These are phyloP conservation scores for Fusarium newnesense DNA, from an alignment of 2,329 filamentous ascomycete species.

Conservation along the genomic window DNA sequence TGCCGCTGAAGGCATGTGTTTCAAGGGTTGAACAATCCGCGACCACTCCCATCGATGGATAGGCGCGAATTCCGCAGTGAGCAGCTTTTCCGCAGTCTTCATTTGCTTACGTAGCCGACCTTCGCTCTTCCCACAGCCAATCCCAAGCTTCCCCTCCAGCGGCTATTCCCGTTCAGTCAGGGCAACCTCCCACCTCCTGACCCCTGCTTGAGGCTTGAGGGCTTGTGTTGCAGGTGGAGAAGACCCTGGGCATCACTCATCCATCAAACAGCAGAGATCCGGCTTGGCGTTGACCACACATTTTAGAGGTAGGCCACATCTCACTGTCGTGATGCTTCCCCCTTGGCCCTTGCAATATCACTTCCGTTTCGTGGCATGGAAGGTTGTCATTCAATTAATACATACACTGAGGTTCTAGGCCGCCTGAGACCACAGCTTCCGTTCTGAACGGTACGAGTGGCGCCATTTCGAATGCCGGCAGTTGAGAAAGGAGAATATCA, in stretches of 20 bases:
- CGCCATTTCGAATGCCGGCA: conserved; percentile 33
- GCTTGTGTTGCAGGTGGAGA: conserved; percentile 21
- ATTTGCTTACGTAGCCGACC: conserved; percentile 27
- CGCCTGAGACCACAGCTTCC: conserved; percentile 18
- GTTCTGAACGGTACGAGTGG: conserved; percentile 2
- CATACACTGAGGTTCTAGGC: conserved; percentile 19
- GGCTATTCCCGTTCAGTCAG: conserved; percentile 30
- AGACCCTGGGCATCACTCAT: conserved; percentile 35
- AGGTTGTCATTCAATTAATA: conserved; percentile 10
- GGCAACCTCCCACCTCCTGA: conserved; percentile 25
- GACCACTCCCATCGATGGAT: conserved; percentile 22
- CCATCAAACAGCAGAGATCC: conserved; percentile 25
- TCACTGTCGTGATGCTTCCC: conserved; percentile 9
- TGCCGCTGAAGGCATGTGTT: conserved; percentile 18
- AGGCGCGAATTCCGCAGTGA: conserved; percentile 38
- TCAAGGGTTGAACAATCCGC: background rate
- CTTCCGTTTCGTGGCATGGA: conserved; percentile 17
- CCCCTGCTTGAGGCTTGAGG: conserved; percentile 37
- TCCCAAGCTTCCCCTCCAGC: background rate
- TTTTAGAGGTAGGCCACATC: conserved; percentile 31
- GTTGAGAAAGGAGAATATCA: conserved; percentile 8
- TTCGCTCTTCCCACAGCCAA: conserved; percentile 7
- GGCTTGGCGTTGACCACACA: conserved; percentile 34
- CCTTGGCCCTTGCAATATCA: conserved; percentile 10
- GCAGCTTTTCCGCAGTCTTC: conserved; percentile 24